Conservation (phyloP, 2,329 filamentous ascomycete genomes). For the Thelonectria rubi region DNA sequence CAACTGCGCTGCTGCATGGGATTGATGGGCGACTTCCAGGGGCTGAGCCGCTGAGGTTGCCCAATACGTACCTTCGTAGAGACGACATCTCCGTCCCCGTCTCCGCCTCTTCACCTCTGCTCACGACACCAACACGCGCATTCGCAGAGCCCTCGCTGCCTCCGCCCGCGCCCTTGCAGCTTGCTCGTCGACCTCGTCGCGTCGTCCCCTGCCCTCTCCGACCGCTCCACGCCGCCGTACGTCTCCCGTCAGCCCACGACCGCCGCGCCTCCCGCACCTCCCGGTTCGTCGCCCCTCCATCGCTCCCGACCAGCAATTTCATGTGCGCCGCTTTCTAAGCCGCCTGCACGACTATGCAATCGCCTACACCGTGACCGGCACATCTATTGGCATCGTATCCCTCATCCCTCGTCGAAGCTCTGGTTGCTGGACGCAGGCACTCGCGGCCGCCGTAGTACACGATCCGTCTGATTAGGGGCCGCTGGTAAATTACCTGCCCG, state of each 20-base stretch:
- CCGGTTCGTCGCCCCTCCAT: constrained; percentile 40
- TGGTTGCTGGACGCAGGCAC: constrained; percentile 21
- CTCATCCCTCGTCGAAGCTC: constrained; percentile 18
- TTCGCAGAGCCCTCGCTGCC: constrained; percentile 18
- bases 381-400: constrained; percentile 23
- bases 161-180: constrained; percentile 9
- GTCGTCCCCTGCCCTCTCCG: constrained; percentile 28
- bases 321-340: constrained; percentile 42
- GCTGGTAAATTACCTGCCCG: constrained; percentile 32
- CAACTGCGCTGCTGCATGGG: too few species aligned
- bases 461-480: constrained; percentile 39
- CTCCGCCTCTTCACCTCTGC: constrained; percentile 28
- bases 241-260: constrained; percentile 34
- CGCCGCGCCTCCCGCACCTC: constrained; percentile 37
- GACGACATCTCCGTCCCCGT: constrained; percentile 29
- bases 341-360: constrained; percentile 47
- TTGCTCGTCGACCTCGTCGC: constrained; percentile 24
- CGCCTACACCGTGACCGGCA: constrained; percentile 39
- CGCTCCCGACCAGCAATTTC: constrained; percentile 37
- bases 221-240: constrained; percentile 23
- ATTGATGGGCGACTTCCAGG: too few species aligned
- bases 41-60: constrained; percentile 29
- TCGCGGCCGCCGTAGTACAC: constrained; percentile 20
- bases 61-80: constrained; percentile 12
- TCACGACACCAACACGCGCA: constrained; percentile 12